Base-by-base conservation (phyloP, 148 eudicot species). In the Chenopodium suecicum region DNA sequence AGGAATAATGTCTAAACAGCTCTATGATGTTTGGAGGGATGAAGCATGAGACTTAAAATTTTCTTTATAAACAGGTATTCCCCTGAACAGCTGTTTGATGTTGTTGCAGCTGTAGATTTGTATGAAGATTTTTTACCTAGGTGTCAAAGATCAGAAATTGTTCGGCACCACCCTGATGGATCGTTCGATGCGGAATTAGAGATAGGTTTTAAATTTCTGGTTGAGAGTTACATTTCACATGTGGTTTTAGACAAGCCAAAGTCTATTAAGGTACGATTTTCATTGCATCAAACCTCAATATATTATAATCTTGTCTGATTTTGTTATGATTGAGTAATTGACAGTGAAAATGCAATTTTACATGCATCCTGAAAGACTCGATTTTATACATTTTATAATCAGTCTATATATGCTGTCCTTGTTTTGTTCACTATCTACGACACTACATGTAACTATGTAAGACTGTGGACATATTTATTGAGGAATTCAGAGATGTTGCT, bases 181-280 rank as follows among this genome's bases (percentile, higher is more conserved):
- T 90, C 94, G n/a, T 90, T 95, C 88, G 97, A 95, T 85, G 98
- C 97, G 47, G 98, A 93, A 86, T 87, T 93, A 47, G 92, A 93
- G 87, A 91, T 95, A 82, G 99, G 97, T 63, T 95, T 93, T 83
- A 93, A 90, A 73, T 95, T 92, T 85, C 90, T 95, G 9, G 91
- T 92, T 78, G 99, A 95, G 86, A 95, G 94, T 84, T 95, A 95
- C 85, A 76, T 91, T 65, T 95, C 98, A 47, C 98, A 91, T 83
- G 98, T 95, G 64, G 93, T 90, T 56, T 34, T 92, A 69, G 88
- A 86, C 29, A 91, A 86, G 83, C 90, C 97, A n/a, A 89, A 81
- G 27, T 86, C 64, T 73, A 80, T 93, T 46, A 95, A 95, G 94
- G 99, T 93, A 46, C 68, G 41, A 14, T 82, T 63, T 23, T 50